Conservation (phyloP, 495 filamentous ascomycete species). For the Talaromyces stipitatus region DNA sequence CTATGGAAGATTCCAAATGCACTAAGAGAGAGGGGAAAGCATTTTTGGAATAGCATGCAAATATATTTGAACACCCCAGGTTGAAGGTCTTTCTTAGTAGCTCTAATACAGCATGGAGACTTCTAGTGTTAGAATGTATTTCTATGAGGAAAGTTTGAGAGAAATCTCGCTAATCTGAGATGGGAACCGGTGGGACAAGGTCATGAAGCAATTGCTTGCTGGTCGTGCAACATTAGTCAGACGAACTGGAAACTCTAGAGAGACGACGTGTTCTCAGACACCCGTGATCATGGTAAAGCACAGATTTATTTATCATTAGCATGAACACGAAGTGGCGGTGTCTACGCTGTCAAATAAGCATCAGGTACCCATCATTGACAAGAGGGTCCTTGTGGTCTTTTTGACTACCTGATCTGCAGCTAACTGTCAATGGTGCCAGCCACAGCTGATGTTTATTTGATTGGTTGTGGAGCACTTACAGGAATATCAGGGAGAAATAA, state of each 20-base stretch:
- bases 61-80: too few relatives aligned
- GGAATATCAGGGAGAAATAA: not conserved
- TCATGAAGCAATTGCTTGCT: not conserved
- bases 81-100: not conserved
- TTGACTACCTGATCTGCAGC: not conserved
- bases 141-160: not conserved
- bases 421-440: not conserved
- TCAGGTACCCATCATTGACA: not conserved
- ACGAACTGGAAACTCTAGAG: not conserved
- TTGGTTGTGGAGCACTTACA: not conserved
- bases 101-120: not conserved
- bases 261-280: not conserved
- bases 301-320: not conserved
- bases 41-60: not conserved
- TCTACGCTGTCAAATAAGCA: slow-evolving; percentile 1
- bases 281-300: not conserved
- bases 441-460: not conserved
- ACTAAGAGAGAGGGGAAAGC: not conserved
- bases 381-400: not conserved
- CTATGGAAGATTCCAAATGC: not conserved
- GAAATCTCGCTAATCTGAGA: not conserved
- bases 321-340: slow-evolving; percentile 2
- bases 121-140: not conserved
- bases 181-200: not conserved
- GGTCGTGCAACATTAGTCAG: not conserved